phyloP scores from a whole-genome alignment of 2,329 filamentous ascomycete genomes.

The Xylariaceae sp. region DNA sequence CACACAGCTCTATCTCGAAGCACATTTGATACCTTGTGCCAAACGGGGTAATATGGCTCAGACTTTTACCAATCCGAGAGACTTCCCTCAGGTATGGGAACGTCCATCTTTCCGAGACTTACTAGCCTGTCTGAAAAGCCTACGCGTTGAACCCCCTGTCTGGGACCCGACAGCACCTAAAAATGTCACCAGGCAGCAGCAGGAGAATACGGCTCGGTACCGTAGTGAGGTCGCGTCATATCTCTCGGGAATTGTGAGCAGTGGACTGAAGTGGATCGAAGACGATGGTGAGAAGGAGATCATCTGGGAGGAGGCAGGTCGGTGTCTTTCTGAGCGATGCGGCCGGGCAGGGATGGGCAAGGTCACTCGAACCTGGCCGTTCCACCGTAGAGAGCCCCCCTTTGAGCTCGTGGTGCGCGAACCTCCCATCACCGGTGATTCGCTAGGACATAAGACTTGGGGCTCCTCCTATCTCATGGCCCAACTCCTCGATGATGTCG shows the following conservation, averaged over 20 bases:
- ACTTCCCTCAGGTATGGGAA: slow-evolving; percentile 79
- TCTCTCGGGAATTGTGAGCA: slow-evolving; percentile 64
- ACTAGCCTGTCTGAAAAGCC: slow-evolving; percentile 57
- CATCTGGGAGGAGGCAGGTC: slow-evolving; percentile 74
- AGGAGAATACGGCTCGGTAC: slow-evolving; percentile 38
- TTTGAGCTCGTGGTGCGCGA: slow-evolving; percentile 73
- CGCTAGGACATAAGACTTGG: slow-evolving; percentile 92
- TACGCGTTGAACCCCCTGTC: slow-evolving; percentile 62
- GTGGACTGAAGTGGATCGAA: slow-evolving; percentile 61
- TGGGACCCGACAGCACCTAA: slow-evolving; percentile 52
- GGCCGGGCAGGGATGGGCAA: slow-evolving; percentile 65
- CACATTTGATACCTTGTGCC: no score
- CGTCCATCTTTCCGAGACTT: slow-evolving; percentile 63
- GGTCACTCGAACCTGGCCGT: slow-evolving; percentile 50
- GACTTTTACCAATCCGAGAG: slow-evolving; percentile 38
- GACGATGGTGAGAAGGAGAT: slow-evolving; percentile 60
- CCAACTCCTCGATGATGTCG: slow-evolving; percentile 55
- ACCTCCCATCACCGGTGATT: slow-evolving; percentile 81
- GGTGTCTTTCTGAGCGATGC: slow-evolving; percentile 76
- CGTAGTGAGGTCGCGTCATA: slow-evolving; percentile 56
- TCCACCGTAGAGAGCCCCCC: slow-evolving; percentile 32
- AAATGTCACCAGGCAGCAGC: slow-evolving; percentile 37
- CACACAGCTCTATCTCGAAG: no score
- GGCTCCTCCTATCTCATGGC: slow-evolving; percentile 83
- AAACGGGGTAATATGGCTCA: slow-evolving; percentile 9